Base-by-base conservation (phyloP, 2,329 filamentous ascomycete species). In the Beauveria asiatica region DNA sequence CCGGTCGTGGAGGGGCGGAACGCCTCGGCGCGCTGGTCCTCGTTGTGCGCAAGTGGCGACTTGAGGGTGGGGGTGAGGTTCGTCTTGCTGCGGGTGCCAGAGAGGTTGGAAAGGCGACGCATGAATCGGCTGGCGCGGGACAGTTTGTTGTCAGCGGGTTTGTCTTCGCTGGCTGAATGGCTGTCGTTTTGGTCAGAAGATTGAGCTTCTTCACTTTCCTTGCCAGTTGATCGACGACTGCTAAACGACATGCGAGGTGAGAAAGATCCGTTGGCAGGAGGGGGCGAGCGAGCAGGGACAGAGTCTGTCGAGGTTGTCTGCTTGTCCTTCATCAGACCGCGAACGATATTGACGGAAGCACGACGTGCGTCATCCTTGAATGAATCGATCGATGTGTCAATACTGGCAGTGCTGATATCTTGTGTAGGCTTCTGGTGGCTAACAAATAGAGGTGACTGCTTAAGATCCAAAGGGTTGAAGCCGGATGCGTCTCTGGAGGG, bases 241-340 rank as follows among this genome's bases (percentile, higher is more conserved):
- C 75, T 80, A 25, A 79, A 70, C 75, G 79, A 94, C 75, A 76
- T 79, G 71, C 77, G 90, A 66, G 71, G 83, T 68, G 70, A 81
- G 78, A 75, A 81, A 69, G 72, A 83, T 13, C 58, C 51, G 70
- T 65, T 62, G 8, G 65, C 59, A 59, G 67, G 61, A 63, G 68
- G 57, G 3, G 66, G 61, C 55, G 68, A 62, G n/a, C 84, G 82
- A 8, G 76, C 74, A 3, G 78, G 79, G 0, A 73, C 67, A 46
- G 79, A 76, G 19, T 61, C 59, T 59, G 78, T 78, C 19, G 81
- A 72, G 0, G 82, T 83, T 60, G 76, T 76, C 60, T 82, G 77
- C 10, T 78, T 75, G 57, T 86, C 83, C 67, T 82, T 85, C 70
- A 86, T 83, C 61, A 86, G 83, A 63, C 80, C 82, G 67, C 78